phyloP scores from a whole-genome alignment of 352 stramenopile genomes.

The Pythium periplocum region DNA sequence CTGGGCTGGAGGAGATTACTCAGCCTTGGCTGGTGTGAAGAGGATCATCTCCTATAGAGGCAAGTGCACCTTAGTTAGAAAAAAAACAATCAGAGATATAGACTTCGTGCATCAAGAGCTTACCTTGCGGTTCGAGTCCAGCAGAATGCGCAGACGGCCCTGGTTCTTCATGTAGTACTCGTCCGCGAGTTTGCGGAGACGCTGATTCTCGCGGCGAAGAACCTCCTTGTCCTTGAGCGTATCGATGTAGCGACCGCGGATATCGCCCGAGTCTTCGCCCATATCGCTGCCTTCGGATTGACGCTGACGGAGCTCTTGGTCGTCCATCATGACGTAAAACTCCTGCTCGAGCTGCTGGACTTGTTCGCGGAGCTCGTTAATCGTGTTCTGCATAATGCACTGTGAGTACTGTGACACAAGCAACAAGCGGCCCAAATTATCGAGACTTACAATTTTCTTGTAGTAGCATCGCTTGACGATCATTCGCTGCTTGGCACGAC shows the following conservation, averaged over 20 bases:
- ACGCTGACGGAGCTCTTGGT: conserved; percentile 7
- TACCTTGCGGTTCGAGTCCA: conserved; percentile 55
- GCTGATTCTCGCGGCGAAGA: conserved; percentile 57
- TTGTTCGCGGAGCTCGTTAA: conserved; percentile 57
- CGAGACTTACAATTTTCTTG: conserved; percentile 67
- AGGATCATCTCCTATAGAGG: conserved; percentile 17
- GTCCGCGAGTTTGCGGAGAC: conserved; percentile 54
- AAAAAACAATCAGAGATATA: no score
- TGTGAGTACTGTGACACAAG: no score
- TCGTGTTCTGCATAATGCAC: conserved; percentile 39
- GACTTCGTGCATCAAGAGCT: conserved; percentile 3
- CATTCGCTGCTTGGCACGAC: conserved; percentile 58
- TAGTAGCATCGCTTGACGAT: conserved; percentile 78
- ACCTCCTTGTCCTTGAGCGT: conserved; percentile 43
- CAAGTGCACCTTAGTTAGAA: not conserved
- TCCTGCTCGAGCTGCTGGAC: conserved; percentile 20
- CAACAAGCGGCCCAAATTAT: no score
- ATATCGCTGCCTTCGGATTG: not conserved
- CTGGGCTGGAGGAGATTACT: not conserved
- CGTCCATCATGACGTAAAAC: conserved; percentile 12
- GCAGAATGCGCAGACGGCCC: conserved; percentile 44
- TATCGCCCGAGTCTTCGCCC: conserved; percentile 1
- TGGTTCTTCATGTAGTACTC: conserved; percentile 83
- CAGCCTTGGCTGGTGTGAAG: conserved; percentile 9
- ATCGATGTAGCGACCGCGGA: conserved; percentile 19